phyloP scores from a whole-genome alignment of 441 rosid genomes.

The Euphorbia schlechtendalii region DNA sequence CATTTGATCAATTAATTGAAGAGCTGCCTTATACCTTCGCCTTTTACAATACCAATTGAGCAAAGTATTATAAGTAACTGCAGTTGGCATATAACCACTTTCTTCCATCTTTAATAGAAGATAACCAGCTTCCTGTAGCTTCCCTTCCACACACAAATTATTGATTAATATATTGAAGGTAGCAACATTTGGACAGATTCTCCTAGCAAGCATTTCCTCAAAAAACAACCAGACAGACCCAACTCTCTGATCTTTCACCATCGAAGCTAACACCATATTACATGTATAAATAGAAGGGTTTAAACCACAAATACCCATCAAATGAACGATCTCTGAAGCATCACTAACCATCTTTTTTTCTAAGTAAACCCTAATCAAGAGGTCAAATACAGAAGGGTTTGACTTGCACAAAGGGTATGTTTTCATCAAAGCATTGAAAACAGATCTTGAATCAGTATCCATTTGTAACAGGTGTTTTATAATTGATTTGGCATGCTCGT shows the following conservation, averaged over 20 bases:
- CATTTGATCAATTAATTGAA: constrained; percentile 59
- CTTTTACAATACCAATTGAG: constrained; percentile 78
- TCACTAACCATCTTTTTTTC: constrained; percentile 47
- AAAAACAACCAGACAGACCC: constrained; percentile 62
- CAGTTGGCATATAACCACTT: constrained; percentile 58
- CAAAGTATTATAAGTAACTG: constrained; percentile 71
- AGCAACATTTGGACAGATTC: constrained; percentile 65
- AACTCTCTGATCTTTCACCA: constrained; percentile 43
- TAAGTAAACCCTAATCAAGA: constrained; percentile 62
- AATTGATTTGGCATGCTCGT: constrained; percentile 49
- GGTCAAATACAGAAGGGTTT: constrained; percentile 81
- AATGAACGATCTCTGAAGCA: constrained; percentile 49
- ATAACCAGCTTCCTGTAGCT: constrained; percentile 51
- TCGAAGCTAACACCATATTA: constrained; percentile 49
- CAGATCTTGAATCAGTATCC: constrained; percentile 40
- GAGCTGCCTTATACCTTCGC: constrained; percentile 53
- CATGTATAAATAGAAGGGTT: constrained; percentile 63
- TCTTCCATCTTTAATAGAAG: constrained; percentile 76
- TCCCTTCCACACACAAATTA: constrained; percentile 57
- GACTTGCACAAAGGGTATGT: constrained; percentile 76
- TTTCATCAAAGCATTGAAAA: constrained; percentile 62
- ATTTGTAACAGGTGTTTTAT: constrained; percentile 45
- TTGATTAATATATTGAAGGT: constrained; percentile 82
- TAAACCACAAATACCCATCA: constrained; percentile 63
- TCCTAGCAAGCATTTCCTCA: constrained; percentile 56